Evolutionary conservation across 1,284 basidiomycete genomes (phyloP).

Genomic region (Ganoderma meredithae): DNA sequence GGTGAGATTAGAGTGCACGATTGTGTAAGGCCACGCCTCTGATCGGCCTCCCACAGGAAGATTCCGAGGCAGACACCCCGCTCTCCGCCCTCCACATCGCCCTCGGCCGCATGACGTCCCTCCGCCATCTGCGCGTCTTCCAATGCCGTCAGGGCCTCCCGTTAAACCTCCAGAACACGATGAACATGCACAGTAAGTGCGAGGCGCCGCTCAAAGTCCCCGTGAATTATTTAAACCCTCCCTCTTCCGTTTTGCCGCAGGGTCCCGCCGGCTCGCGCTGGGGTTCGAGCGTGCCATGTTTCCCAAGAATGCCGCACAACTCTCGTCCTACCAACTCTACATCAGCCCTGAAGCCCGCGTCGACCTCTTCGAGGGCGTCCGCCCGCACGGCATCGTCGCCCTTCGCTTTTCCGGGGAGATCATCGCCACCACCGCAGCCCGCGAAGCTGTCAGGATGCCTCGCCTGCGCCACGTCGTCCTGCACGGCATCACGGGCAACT

Average conservation of each 20-base stretch:
- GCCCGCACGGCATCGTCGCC: slow-evolving; percentile 35
- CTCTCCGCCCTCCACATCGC: slow-evolving; percentile 46
- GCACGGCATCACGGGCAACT: slow-evolving; percentile 44
- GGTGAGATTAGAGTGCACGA: slow-evolving; percentile 30
- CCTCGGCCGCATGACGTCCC: slow-evolving; percentile 41
- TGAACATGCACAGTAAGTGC: slow-evolving; percentile 25
- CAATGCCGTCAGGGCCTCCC: slow-evolving; percentile 42
- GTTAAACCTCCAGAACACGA: slow-evolving; percentile 31
- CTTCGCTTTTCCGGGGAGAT: slow-evolving; percentile 48
- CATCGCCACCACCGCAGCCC: slow-evolving; percentile 35
- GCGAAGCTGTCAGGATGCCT: slow-evolving; percentile 30
- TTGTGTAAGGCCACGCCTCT: slow-evolving; percentile 27
- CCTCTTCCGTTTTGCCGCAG: slow-evolving; percentile 12
- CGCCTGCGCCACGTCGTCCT: slow-evolving; percentile 44
- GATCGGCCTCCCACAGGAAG: slow-evolving; percentile 27
- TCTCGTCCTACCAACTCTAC: slow-evolving; percentile 46
- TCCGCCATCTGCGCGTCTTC: slow-evolving; percentile 49
- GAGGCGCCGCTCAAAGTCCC: not conserved
- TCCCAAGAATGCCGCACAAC: slow-evolving; percentile 37
- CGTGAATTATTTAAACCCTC: not conserved
- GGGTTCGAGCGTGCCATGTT: slow-evolving; percentile 51
- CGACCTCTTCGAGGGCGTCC: slow-evolving; percentile 42
- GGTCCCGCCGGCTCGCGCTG: slow-evolving; percentile 35
- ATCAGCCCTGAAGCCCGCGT: slow-evolving; percentile 42
- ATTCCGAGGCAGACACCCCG: slow-evolving; percentile 24